A percentile compares a stretch with the other conserved stretches of the same genome.
Conservation (phyloP, 192 early-diverging fungal species). For the Spinellus fusiger region DNA sequence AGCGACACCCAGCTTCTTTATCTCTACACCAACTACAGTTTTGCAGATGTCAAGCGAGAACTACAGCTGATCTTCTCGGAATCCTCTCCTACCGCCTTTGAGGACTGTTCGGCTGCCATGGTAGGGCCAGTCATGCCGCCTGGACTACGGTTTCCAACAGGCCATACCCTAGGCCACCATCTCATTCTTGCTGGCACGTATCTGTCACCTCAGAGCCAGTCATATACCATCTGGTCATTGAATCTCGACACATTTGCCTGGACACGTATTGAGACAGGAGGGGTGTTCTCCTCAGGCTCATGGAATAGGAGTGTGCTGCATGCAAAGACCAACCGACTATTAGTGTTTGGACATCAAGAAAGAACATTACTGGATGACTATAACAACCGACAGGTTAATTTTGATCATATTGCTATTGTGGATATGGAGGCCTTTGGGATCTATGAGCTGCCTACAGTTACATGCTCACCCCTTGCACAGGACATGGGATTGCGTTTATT, state of each 20-base stretch:
- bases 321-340: slow-evolving; percentile 54
- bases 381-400: slow-evolving; percentile 73
- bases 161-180: slow-evolving; percentile 62
- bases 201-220: slow-evolving; percentile 57
- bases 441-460: slow-evolving; percentile 47
- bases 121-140: slow-evolving; percentile 59
- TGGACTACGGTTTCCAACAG: slow-evolving; percentile 72
- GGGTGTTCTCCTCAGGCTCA: slow-evolving; percentile 60
- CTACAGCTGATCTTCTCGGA: slow-evolving; percentile 63
- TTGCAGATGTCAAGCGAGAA: slow-evolving; percentile 69
- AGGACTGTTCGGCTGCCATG: slow-evolving; percentile 67
- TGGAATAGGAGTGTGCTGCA: slow-evolving; percentile 74
- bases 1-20: slow-evolving; percentile 53
- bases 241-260: slow-evolving; percentile 56
- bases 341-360: slow-evolving; percentile 67
- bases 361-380: slow-evolving; percentile 71
- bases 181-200: slow-evolving; percentile 69
- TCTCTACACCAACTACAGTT: slow-evolving; percentile 82
- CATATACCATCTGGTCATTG: slow-evolving; percentile 69
- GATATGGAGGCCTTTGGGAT: slow-evolving; percentile 71
- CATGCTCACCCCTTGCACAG: slow-evolving; percentile 50
- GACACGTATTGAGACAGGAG: slow-evolving; percentile 64
- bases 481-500: slow-evolving; percentile 54
- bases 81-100: slow-evolving; percentile 40
- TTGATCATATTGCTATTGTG: slow-evolving; percentile 66